phyloP scores from a whole-genome alignment of 1,284 basidiomycete species.

The Puccinia triticina region DNA sequence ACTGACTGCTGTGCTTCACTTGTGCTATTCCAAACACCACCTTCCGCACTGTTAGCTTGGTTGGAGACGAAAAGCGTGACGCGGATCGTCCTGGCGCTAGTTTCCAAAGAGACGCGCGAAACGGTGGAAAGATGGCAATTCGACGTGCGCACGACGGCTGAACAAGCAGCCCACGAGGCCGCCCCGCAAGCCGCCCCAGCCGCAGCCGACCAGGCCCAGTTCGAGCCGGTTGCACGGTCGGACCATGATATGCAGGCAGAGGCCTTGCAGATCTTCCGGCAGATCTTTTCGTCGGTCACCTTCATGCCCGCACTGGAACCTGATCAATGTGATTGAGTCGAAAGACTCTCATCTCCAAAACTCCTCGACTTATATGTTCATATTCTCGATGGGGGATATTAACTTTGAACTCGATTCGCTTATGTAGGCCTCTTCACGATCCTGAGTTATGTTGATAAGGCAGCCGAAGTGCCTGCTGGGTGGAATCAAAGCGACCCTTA shows the following conservation, averaged over 20 bases:
- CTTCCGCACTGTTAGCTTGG: conserved; percentile 30
- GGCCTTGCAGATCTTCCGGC: conserved; percentile 49
- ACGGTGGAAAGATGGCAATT: conserved; percentile 98
- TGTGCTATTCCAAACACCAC: neutral
- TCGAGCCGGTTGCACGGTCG: conserved; percentile 29
- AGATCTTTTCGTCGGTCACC: conserved; percentile 50
- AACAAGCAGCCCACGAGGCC: neutral
- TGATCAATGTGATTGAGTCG: conserved; percentile 19
- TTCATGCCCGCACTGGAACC: conserved; percentile 41
- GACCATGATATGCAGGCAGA: conserved; percentile 51
- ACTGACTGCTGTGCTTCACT: neutral
- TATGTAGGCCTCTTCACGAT: conserved; percentile 39
- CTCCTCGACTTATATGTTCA: neutral
- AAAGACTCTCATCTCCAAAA: neutral
- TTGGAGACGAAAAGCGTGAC: conserved; percentile 38
- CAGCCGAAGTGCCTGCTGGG: conserved; percentile 16
- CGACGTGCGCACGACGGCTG: conserved; percentile 73
- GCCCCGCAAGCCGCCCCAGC: neutral
- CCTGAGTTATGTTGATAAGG: conserved; percentile 46
- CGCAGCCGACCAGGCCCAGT: neutral
- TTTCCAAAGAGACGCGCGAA: conserved; percentile 86
- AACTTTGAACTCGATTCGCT: neutral
- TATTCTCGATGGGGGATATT: neutral
- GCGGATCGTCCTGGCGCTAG: conserved; percentile 85
- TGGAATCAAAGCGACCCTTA: conserved; percentile 46